Conservation (phyloP, 805 yeast species). For the Saccharomycopsis capsularis region DNA sequence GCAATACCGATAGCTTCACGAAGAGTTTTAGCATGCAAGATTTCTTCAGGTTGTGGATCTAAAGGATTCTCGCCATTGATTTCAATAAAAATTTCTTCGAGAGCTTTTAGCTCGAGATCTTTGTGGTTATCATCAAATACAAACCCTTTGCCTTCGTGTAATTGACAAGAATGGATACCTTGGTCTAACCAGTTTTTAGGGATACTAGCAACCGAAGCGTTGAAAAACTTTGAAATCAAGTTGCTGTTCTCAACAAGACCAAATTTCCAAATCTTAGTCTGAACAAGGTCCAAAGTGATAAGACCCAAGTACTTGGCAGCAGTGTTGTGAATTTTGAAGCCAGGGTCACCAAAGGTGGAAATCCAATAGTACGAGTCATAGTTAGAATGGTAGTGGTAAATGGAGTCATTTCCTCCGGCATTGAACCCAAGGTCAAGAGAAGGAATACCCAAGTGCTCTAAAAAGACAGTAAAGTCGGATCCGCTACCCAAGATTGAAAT, state of each 20-base stretch:
- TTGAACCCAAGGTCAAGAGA: conserved; percentile 53
- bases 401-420: conserved; percentile 40
- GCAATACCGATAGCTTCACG: not conserved
- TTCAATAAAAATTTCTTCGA: not conserved
- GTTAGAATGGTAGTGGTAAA: conserved; percentile 71
- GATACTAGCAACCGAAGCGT: not conserved
- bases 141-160: not conserved
- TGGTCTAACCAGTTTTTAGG: not conserved
- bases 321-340: conserved; percentile 50
- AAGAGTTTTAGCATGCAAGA: not conserved
- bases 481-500: conserved; percentile 59
- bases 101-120: not conserved
- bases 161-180: not conserved
- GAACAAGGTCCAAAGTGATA: conserved; percentile 41
- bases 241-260: conserved; percentile 27
- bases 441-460: conserved; percentile 54
- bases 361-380: conserved; percentile 72
- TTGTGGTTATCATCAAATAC: too few species aligned
- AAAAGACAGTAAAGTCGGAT: conserved; percentile 58
- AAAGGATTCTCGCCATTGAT: not conserved
- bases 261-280: conserved; percentile 39
- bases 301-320: conserved; percentile 50
- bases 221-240: not conserved
- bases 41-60: not conserved
- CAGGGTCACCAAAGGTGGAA: conserved; percentile 55